Conservation (phyloP, 2,329 filamentous ascomycete species). For the Coniochaeta hoffmannii region DNA sequence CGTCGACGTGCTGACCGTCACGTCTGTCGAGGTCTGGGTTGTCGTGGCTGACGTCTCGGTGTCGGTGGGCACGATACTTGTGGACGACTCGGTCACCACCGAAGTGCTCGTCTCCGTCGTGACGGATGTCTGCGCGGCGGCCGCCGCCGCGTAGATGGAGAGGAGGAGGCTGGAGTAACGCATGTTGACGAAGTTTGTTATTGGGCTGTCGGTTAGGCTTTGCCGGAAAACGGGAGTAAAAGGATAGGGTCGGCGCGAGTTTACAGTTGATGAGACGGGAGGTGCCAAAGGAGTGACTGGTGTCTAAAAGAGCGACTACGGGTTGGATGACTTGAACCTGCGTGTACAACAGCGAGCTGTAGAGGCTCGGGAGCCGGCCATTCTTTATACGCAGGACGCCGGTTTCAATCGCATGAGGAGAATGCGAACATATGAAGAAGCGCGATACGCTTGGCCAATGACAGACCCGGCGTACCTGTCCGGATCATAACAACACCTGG, state of each 20-base stretch:
- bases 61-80: slow-evolving; percentile 25
- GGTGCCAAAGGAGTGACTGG: neutral
- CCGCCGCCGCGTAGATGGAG: slow-evolving; percentile 18
- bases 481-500: neutral
- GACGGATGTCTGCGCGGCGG: slow-evolving; percentile 15
- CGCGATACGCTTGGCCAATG: neutral
- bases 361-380: neutral
- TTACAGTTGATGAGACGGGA: slow-evolving; percentile 16
- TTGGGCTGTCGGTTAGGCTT: neutral
- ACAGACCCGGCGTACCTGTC: neutral
- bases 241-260: slow-evolving; percentile 13
- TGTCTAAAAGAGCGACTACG: slow-evolving; percentile 3
- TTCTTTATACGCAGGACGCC: neutral
- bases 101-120: slow-evolving; percentile 18
- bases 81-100: slow-evolving; percentile 14
- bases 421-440: neutral
- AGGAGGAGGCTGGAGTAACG: slow-evolving; percentile 17
- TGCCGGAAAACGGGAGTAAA: neutral
- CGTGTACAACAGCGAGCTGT: neutral
- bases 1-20: neutral
- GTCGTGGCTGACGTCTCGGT: neutral
- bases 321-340: neutral
- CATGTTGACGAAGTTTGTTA: slow-evolving; percentile 16
- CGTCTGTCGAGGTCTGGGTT: neutral
- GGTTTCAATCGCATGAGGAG: neutral